A percentile compares a stretch with the other conserved stretches of the same genome.
Evolutionary conservation across 2,329 filamentous ascomycete genomes (phyloP).

Genomic region (Penicillium decumbens): DNA sequence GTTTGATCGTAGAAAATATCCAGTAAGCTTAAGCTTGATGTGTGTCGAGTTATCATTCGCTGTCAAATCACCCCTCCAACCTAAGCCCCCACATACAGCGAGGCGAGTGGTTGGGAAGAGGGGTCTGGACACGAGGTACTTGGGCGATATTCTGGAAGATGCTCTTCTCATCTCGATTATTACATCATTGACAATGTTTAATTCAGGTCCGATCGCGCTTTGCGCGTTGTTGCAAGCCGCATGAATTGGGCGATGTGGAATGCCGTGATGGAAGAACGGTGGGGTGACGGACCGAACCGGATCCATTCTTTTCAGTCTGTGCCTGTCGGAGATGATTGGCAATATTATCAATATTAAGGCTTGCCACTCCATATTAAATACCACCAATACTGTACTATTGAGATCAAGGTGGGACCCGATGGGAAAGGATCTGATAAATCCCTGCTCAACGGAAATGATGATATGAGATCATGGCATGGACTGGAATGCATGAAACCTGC

Average conservation of each 20-base stretch:
- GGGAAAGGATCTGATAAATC: neutral
- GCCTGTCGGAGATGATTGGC: neutral
- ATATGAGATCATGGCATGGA: neutral
- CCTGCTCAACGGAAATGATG: neutral
- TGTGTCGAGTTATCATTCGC: conserved; percentile 18
- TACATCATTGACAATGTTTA: neutral
- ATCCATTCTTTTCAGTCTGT: conserved; percentile 6
- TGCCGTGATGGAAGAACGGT: conserved; percentile 9
- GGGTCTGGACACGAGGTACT: conserved; percentile 15
- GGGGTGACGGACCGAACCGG: conserved; percentile 17
- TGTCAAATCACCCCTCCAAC: conserved; percentile 2
- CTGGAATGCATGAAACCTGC: neutral
- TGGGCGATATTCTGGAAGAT: neutral
- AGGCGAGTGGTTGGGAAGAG: conserved; percentile 11
- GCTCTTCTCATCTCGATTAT: neutral
- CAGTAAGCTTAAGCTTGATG: neutral
- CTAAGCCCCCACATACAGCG: neutral
- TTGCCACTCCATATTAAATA: no score
- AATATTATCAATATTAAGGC: no score
- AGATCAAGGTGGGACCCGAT: neutral
- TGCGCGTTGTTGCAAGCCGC: no score
- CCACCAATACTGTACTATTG: no score
- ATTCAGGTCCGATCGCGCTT: conserved; percentile 3
- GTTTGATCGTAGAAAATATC: neutral
- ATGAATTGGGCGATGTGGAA: neutral